These are phyloP conservation scores for Galerina marginata DNA, from an alignment of 768 basidiomycete genomes.

Conservation along the genomic window DNA sequence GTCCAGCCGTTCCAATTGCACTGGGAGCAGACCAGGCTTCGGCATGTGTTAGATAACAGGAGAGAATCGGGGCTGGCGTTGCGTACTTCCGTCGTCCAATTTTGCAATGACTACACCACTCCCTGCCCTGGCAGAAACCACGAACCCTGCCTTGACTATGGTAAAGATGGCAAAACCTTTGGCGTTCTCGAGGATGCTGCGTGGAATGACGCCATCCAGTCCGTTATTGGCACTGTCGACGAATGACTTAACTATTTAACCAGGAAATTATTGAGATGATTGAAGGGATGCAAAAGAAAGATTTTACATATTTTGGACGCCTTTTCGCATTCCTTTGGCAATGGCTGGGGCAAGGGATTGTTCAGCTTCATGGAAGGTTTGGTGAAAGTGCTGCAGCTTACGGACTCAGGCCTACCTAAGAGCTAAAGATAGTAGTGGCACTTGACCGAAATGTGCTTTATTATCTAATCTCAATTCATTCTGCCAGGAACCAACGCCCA, in stretches of 20 bases:
- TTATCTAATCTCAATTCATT: conserved; percentile 7
- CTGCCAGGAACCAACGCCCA: conserved; percentile 2
- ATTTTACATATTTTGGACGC: conserved; percentile 81
- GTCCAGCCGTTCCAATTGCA: conserved; percentile 91
- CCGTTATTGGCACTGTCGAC: conserved; percentile 83
- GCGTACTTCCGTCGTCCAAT: conserved; percentile 79
- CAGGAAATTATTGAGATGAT: conserved; percentile 6
- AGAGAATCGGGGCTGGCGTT: conserved; percentile 5
- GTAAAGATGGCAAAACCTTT: conserved; percentile 91
- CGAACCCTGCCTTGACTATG: conserved; percentile 76
- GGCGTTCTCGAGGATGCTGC: conserved; percentile 53
- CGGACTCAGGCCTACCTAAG: background rate
- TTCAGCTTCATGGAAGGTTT: conserved; percentile 47
- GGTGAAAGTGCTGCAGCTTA: background rate
- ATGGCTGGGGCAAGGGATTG: conserved; percentile 56
- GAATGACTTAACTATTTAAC: conserved; percentile 74
- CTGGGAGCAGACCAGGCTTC: conserved; percentile 92
- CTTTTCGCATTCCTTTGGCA: conserved; percentile 86
- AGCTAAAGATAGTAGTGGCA: too few species aligned
- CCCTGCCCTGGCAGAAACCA: conserved; percentile 83
- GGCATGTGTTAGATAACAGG: background rate
- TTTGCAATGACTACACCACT: conserved; percentile 89
- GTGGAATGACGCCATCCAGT: conserved; percentile 73
- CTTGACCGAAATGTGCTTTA: background rate
- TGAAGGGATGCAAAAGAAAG: conserved; percentile 1